These are phyloP conservation scores for Oryza officinalis DNA, from an alignment of 176 grass and related monocot species.

Conservation along the genomic window DNA sequence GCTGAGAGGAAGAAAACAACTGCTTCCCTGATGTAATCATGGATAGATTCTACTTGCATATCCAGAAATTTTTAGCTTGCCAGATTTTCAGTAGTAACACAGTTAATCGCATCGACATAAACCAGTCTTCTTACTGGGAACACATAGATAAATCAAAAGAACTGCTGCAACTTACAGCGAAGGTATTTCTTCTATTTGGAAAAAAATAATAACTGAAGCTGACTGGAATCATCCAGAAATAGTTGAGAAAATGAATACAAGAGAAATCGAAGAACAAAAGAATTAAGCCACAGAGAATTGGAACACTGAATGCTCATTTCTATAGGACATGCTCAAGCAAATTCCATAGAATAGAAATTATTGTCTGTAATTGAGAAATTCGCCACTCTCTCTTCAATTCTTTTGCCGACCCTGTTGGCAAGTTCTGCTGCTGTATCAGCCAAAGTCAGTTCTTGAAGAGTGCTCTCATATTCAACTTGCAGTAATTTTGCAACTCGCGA, in stretches of 20 bases:
- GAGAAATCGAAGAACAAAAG: background rate
- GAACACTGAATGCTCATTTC: too few species aligned
- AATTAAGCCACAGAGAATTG: background rate
- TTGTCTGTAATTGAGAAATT: background rate
- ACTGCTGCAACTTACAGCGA: background rate
- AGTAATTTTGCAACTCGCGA: too few species aligned
- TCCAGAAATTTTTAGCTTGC: too few species aligned
- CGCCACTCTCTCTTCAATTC: background rate
- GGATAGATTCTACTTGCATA: too few species aligned
- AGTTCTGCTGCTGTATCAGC: slow-evolving; percentile 2
- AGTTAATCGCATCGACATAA: background rate
- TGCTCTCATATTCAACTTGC: background rate
- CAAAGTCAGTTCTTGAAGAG: slow-evolving; percentile 36
- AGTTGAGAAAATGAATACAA: background rate
- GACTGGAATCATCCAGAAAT: background rate
- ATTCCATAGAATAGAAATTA: background rate
- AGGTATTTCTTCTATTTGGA: background rate
- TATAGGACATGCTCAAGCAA: background rate
- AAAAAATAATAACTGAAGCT: background rate
- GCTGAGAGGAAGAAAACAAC: background rate
- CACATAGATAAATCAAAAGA: background rate
- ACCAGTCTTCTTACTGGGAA: background rate
- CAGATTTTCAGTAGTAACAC: too few species aligned
- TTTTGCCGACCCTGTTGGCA: background rate
- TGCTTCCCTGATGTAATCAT: too few species aligned